These are phyloP conservation scores for Saturnispora zaruensis DNA, from an alignment of 805 yeast genomes.

Conservation along the genomic window DNA sequence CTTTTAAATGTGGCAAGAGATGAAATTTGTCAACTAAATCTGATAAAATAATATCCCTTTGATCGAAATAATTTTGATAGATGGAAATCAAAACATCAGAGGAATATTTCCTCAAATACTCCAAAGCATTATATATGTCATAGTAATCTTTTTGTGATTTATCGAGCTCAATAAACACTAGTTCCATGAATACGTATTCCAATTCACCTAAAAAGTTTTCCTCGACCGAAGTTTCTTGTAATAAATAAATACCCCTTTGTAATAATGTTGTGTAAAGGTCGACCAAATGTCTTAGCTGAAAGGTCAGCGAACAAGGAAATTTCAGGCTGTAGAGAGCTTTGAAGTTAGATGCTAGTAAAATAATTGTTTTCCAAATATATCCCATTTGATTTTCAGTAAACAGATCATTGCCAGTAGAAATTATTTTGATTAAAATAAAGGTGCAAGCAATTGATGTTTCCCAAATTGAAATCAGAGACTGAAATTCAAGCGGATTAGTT, in stretches of 20 bases:
- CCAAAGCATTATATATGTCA: slow-evolving; percentile 10
- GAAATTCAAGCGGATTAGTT: neutral
- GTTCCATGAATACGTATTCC: slow-evolving; percentile 41
- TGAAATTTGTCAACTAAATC: slow-evolving; percentile 50
- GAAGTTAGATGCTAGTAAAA: neutral
- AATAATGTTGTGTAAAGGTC: neutral
- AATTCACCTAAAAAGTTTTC: slow-evolving; percentile 24
- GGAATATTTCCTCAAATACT: slow-evolving; percentile 23
- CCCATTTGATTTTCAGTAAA: slow-evolving; percentile 4
- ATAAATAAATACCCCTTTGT: neutral
- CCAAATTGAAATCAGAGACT: slow-evolving; percentile 1
- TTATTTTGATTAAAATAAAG: neutral
- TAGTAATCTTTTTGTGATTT: neutral
- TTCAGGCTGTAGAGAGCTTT: neutral
- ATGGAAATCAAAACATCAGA: slow-evolving; percentile 30
- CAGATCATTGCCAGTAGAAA: neutral
- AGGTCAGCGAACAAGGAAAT: neutral
- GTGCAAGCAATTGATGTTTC: neutral
- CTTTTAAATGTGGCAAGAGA: slow-evolving; percentile 38
- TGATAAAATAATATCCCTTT: slow-evolving; percentile 50
- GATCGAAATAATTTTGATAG: slow-evolving; percentile 38
- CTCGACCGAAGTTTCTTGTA: neutral
- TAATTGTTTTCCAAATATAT: neutral
- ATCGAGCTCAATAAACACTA: slow-evolving; percentile 33
- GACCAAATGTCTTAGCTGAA: neutral